These are phyloP conservation scores for Periconia sp. DNA, from an alignment of 2,329 filamentous ascomycete species.

Conservation along the genomic window DNA sequence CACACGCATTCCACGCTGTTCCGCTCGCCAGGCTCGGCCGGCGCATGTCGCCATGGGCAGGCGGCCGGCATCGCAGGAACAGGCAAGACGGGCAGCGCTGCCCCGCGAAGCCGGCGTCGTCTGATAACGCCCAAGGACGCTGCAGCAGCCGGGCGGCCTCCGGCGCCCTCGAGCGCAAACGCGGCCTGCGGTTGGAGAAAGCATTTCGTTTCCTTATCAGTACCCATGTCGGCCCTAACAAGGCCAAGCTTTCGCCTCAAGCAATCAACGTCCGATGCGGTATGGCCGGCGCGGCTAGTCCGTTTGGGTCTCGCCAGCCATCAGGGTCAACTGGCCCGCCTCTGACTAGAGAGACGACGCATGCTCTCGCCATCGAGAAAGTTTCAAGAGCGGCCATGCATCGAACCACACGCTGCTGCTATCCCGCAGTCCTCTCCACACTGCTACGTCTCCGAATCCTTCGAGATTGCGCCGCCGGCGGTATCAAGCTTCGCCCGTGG, in stretches of 20 bases:
- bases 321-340: not conserved
- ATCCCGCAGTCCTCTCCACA: not conserved
- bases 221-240: slow-evolving; percentile 7
- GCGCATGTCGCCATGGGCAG: too few relatives aligned
- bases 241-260: slow-evolving; percentile 6
- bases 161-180: not conserved
- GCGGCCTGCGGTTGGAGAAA: slow-evolving; percentile 2
- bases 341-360: not conserved
- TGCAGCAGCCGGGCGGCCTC: not conserved
- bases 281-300: not conserved
- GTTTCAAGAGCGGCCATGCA: too few relatives aligned
- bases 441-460: too few relatives aligned
- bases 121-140: too few relatives aligned
- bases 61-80: too few relatives aligned
- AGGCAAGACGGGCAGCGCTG: too few relatives aligned
- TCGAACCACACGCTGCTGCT: too few relatives aligned
- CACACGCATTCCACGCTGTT: not conserved
- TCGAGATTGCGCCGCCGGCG: too few relatives aligned
- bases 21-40: too few relatives aligned
- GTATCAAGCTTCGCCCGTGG: too few relatives aligned
- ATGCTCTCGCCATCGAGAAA: too few relatives aligned
- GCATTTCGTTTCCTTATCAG: slow-evolving; percentile 18
- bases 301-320: not conserved
- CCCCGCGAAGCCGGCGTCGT: too few relatives aligned
- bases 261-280: not conserved